Percentiles rank a stretch among this genome's conserved stretches.
Evolutionary conservation across 495 filamentous ascomycete genomes (phyloP).

Genomic region (Aspergillus ellipticus): DNA sequence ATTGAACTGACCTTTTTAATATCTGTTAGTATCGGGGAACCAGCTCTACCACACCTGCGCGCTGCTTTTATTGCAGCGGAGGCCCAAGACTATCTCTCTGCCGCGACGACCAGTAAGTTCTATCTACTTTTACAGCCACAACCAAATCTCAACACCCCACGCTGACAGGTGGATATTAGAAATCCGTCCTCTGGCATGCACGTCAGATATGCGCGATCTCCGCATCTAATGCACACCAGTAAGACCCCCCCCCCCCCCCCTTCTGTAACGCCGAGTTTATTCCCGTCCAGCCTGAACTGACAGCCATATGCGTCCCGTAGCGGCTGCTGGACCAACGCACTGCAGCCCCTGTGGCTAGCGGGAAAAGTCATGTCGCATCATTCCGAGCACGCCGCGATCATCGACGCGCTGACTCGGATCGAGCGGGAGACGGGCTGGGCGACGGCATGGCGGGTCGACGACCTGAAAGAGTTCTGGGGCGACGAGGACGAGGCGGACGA

Average conservation of each 20-base stretch:
- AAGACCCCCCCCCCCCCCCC: conserved; percentile 11
- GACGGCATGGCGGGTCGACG: conserved; percentile 38
- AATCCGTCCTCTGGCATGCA: conserved; percentile 44
- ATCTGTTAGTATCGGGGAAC: conserved; percentile 40
- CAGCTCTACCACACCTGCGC: conserved; percentile 43
- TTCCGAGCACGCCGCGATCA: conserved; percentile 40
- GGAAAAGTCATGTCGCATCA: conserved; percentile 43
- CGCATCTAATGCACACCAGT: conserved; percentile 32
- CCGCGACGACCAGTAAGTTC: conserved; percentile 21
- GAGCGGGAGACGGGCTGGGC: conserved; percentile 44
- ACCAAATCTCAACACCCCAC: too few relatives aligned
- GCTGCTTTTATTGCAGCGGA: conserved; percentile 34
- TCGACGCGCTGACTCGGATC: conserved; percentile 34
- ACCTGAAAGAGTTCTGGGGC: conserved; percentile 43
- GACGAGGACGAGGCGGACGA: conserved; percentile 23
- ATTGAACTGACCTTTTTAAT: too few relatives aligned
- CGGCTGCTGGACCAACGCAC: conserved; percentile 44
- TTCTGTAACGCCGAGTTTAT: background rate
- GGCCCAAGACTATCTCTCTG: conserved; percentile 30
- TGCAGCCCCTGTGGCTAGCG: conserved; percentile 47
- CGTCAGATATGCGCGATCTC: conserved; percentile 46
- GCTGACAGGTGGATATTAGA: conserved; percentile 11
- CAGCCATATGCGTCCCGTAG: conserved; percentile 20
- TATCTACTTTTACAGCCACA: too few relatives aligned
- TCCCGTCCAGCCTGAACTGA: background rate